Evolutionary conservation across 1,139 yeast genomes (phyloP), one percentile per base, ranked within the genome.

Genomic region (Protomyces inouyei): DNA sequence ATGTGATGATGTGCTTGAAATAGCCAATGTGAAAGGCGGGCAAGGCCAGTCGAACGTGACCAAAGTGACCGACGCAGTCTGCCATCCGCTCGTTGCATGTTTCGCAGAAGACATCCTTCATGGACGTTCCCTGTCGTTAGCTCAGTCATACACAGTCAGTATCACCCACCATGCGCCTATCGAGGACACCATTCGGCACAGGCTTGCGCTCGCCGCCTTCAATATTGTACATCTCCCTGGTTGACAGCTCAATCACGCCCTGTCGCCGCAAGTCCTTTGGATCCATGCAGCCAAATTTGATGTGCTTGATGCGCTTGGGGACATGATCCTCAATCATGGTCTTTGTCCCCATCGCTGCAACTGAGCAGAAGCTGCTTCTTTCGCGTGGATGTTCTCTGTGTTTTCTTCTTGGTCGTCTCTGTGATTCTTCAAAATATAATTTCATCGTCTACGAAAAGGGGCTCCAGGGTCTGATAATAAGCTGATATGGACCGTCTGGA

Each of bases 11-110:
- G 51, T 95, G 86, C 75, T 92, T 93, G 81, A 95, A 93, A 74
- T 91, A 95, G 4, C 99, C 99, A 55, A 93, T 95, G 73, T 95
- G 98, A 77, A 93, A 95, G 18, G 92, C 98, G 1, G 99, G 99
- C 60, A 95, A 79, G 0, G 98, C 97, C 64, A 95, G 80, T 70
- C 90, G 84, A 69, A 95, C 84, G 73, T 95, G 96, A 53, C 99
- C 99, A 75, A 95, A 95, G 77, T 95, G 99, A 64, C 99, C 99
- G 76, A 93, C 97, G 75, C 99, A 95, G 1, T 96, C 84, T 0
- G 97, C 97, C 71, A 95, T 78, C 71, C 86, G 86, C 8, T 98
- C 98, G 71, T 85, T 91, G 77, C 99, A 95, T 0, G 98, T 95
- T 16, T 83, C 75, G 79, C 98, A 95, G 73, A 88, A 96, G 28